Evolutionary conservation across 352 stramenopile genomes (phyloP).

Genomic region (Globisporangium orthogonon): DNA sequence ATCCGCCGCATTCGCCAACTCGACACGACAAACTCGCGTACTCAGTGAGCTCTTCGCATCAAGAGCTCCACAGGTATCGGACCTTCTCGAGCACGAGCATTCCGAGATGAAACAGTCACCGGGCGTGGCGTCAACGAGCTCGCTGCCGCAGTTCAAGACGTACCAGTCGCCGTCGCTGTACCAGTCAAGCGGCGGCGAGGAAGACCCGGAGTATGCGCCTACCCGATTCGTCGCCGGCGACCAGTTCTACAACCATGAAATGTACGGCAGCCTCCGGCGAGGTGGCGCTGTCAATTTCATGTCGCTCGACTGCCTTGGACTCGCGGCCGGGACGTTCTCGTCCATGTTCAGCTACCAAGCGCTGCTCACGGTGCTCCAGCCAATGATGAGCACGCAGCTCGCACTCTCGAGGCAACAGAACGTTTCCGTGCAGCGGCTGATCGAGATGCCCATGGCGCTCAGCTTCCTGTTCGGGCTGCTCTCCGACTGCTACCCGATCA

Average conservation of each 20-base stretch:
- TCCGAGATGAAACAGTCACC: not conserved
- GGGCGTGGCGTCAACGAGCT: not conserved
- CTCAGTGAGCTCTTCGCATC: not conserved
- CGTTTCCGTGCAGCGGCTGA: conserved; percentile 19
- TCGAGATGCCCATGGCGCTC: conserved; percentile 65
- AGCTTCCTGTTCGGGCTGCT: conserved; percentile 88
- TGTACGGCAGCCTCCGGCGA: conserved; percentile 38
- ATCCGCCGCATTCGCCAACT: not conserved
- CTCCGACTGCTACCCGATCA: conserved; percentile 89
- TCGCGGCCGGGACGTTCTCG: conserved; percentile 34
- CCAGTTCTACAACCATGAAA: conserved; percentile 42
- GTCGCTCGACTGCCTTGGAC: conserved; percentile 24
- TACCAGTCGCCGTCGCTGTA: conserved; percentile 8
- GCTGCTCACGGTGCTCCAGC: conserved; percentile 17
- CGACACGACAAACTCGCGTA: not conserved
- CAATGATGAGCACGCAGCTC: conserved; percentile 24
- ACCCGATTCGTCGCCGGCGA: conserved; percentile 12
- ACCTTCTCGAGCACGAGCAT: too few relatives aligned
- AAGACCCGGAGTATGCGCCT: not conserved
- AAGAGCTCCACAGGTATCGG: too few relatives aligned
- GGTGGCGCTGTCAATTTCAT: conserved; percentile 34
- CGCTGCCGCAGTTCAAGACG: conserved; percentile 5
- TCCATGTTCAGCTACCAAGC: conserved; percentile 36
- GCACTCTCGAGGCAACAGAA: conserved; percentile 15
- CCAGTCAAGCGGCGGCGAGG: conserved; percentile 2